Conservation (phyloP, 2,329 filamentous ascomycete genomes). For the Ambrosiella beaveri region DNA sequence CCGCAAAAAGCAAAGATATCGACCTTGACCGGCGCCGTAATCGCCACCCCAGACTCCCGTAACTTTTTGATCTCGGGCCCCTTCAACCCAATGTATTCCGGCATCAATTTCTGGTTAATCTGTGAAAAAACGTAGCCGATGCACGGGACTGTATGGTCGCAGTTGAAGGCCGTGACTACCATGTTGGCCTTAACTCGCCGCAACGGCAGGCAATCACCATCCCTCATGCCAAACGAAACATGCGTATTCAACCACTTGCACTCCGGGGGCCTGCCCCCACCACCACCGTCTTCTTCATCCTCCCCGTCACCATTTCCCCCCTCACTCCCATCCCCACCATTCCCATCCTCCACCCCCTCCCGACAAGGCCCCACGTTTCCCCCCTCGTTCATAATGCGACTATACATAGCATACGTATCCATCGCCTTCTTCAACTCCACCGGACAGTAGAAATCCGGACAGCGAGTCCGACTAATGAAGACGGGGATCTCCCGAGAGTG, state of each 20-base stretch:
- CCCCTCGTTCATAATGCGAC: constrained; percentile 26
- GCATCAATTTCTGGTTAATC: constrained; percentile 23
- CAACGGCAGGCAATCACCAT: constrained; percentile 23
- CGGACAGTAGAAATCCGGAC: constrained; percentile 30
- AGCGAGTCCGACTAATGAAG: constrained; percentile 27
- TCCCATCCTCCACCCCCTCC: constrained; percentile 1
- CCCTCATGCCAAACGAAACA: constrained; percentile 21
- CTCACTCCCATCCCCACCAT: background rate
- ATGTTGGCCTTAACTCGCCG: constrained; percentile 20
- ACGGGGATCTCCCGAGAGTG: constrained; percentile 27
- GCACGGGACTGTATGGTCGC: constrained; percentile 31
- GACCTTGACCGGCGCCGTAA: constrained; percentile 24
- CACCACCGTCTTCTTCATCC: constrained; percentile 13
- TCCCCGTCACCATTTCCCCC: constrained; percentile 6
- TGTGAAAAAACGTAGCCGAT: constrained; percentile 29
- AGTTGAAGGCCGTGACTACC: constrained; percentile 26
- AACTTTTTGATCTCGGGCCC: constrained; percentile 24
- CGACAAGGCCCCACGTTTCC: constrained; percentile 19
- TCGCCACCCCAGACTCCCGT: constrained; percentile 21
- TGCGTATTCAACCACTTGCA: constrained; percentile 22
- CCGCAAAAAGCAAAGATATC: constrained; percentile 32
- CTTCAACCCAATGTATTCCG: constrained; percentile 21
- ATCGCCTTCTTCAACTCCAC: constrained; percentile 23
- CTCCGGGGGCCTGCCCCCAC: constrained; percentile 11
- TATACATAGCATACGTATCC: constrained; percentile 25